phyloP scores from a whole-genome alignment of 768 basidiomycete genomes.

The Boletus rubropictus region DNA sequence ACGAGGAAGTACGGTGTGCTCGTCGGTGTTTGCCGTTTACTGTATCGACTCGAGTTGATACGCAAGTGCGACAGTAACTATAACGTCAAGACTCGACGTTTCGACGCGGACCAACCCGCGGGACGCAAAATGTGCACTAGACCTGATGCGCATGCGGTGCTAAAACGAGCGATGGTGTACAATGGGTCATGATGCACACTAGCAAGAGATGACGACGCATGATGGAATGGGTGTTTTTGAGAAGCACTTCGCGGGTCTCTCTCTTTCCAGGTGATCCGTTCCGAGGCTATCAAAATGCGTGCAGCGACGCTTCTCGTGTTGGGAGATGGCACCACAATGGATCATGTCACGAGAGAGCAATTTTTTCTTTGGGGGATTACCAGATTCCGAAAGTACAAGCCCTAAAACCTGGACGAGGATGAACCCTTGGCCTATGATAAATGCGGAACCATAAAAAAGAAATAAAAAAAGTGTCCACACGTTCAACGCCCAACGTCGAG shows the following conservation, averaged over 20 bases:
- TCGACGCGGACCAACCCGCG: too few species aligned
- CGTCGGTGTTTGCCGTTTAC: background rate
- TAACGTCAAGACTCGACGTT: too few species aligned
- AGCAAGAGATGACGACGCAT: too few species aligned
- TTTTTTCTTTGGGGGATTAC: background rate
- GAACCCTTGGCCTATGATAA: background rate
- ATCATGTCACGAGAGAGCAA: background rate
- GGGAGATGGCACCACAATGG: background rate
- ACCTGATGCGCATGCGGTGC: too few species aligned
- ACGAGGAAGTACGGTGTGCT: background rate
- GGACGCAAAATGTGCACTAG: too few species aligned
- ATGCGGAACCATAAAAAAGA: constrained; percentile 2
- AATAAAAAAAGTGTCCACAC: constrained; percentile 6
- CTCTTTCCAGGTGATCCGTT: background rate
- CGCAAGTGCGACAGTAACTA: too few species aligned
- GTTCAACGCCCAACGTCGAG: too few species aligned
- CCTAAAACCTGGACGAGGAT: background rate
- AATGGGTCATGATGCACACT: background rate
- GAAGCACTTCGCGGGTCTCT: too few species aligned
- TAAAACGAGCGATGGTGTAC: background rate
- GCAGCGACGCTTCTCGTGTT: background rate
- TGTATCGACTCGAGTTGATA: background rate
- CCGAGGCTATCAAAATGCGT: background rate
- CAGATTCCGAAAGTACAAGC: background rate
- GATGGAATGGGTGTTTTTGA: too few species aligned